These are phyloP conservation scores for Tricholoma terreum DNA, from an alignment of 768 basidiomycete species.

Conservation along the genomic window DNA sequence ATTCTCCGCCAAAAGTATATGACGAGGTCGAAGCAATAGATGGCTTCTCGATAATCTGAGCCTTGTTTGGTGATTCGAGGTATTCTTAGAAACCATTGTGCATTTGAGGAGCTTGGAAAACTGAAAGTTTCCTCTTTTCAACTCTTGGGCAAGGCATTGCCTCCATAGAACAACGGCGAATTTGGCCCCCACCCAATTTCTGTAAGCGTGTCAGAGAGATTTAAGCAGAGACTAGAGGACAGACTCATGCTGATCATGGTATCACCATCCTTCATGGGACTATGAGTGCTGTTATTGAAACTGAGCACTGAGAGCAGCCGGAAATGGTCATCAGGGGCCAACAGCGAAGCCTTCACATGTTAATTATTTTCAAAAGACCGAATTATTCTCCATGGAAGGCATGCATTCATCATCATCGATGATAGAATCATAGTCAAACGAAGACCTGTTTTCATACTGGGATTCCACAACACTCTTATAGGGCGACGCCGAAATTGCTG, in stretches of 20 bases:
- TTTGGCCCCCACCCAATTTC: conserved; percentile 79
- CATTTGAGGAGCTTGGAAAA: conserved; percentile 30
- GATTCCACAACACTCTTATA: conserved; percentile 35
- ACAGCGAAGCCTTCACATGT: conserved; percentile 31
- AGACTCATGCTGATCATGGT: conserved; percentile 58
- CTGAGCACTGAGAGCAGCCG: too few species aligned
- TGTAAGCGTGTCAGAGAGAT: conserved; percentile 22
- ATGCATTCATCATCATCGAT: conserved; percentile 50
- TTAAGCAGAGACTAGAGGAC: neutral
- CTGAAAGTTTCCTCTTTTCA: conserved; percentile 57
- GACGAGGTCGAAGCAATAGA: conserved; percentile 67
- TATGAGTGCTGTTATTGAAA: too few species aligned
- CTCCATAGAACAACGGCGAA: conserved; percentile 64
- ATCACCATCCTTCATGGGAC: too few species aligned
- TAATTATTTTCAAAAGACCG: conserved; percentile 58
- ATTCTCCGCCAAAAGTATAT: conserved; percentile 59
- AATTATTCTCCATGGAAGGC: conserved; percentile 43
- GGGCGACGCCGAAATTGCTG: conserved; percentile 68
- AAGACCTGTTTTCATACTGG: conserved; percentile 33
- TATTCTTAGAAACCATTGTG: conserved; percentile 23
- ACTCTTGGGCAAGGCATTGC: too few species aligned
- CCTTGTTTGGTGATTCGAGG: conserved; percentile 41
- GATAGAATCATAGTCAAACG: conserved; percentile 68
- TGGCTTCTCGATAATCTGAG: conserved; percentile 55
- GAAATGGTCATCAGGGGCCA: conserved; percentile 52